Conservation (phyloP, 2,329 filamentous ascomycete species). For the Botryosphaeria agaves region DNA sequence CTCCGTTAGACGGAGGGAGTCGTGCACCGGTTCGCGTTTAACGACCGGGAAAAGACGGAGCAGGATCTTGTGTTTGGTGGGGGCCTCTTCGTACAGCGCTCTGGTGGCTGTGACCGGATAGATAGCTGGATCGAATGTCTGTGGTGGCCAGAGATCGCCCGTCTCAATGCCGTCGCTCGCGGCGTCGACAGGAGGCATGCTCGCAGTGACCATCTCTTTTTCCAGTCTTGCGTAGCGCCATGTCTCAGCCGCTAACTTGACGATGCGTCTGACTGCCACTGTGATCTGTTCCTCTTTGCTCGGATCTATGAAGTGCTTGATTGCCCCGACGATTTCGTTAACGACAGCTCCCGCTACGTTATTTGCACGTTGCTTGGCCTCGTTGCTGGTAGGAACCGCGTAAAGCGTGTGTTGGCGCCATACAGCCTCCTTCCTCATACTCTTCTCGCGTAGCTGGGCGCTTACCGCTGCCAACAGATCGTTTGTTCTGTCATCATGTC, state of each 20-base stretch:
- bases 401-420: conserved; percentile 41
- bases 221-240: conserved; percentile 41
- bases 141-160: conserved; percentile 16
- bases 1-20: conserved; percentile 21
- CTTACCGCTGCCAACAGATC: conserved; percentile 37
- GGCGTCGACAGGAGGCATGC: conserved; percentile 24
- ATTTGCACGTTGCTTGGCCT: conserved; percentile 38
- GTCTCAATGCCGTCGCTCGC: conserved; percentile 15
- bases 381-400: conserved; percentile 37
- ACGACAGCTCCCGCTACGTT: conserved; percentile 36
- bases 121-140: conserved; percentile 12
- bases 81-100: neutral
- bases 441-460: conserved; percentile 37
- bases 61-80: conserved; percentile 20
- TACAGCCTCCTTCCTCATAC: conserved; percentile 36
- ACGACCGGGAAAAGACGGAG: conserved; percentile 35
- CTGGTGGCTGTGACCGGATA: conserved; percentile 3
- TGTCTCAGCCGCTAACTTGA: conserved; percentile 40
- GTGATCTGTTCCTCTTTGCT: conserved; percentile 32
- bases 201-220: conserved; percentile 35
- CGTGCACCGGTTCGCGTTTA: conserved; percentile 32
- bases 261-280: conserved; percentile 33
- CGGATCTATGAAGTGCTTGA: conserved; percentile 35
- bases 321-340: conserved; percentile 36
- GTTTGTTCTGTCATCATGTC: conserved; percentile 37